Base-by-base conservation (phyloP, 2,329 filamentous ascomycete species). In the Claviceps sp. region DNA sequence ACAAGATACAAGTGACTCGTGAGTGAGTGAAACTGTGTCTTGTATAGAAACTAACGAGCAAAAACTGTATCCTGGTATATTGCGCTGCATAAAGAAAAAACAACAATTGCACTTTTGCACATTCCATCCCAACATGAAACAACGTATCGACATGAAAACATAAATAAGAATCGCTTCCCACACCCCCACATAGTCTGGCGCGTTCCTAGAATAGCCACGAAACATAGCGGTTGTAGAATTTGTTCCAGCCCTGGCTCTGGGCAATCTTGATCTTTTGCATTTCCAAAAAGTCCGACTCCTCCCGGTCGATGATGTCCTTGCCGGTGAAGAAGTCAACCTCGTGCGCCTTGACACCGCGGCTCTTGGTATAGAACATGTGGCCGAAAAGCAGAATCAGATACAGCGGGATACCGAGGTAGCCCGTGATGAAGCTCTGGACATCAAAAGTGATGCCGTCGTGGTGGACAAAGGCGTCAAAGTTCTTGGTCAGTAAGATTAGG, bases 401-500 rank as follows among this genome's bases (percentile, higher is more conserved):
- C 22, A 90, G 66, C 1, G 86, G 86, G 58, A 90, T 88, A 49
- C 85, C 86, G 7, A 85, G 70, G 65, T 89, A 89, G 26, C 83
- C 84, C 0, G 84, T 88, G 65, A 90, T 79, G 67, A 90, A 89
- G 60, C 78, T 82, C 72, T 85, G 82, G 72, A 85, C 85, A 65
- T 85, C 79, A 57, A 86, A 86, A 49, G 72, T 71, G 50, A 73
- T 74, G 52, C 65, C 59, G 59, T 67, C 74, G 72, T 58, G 70
- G 61, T 59, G 64, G 55, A 79, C 72, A 66, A 93, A 93, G 54
- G 85, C 82, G 52, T 78, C 74, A 67, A 81, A 93, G 73, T 88
- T 90, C 77, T 93, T 94, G 62, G 87, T 91, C 50, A 94, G 63
- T 1, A 84, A 78, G 55, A 93, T 85, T 37, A 93, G 63, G 61